Conservation (phyloP, 257 asterid species). For the Solanum okadae region DNA sequence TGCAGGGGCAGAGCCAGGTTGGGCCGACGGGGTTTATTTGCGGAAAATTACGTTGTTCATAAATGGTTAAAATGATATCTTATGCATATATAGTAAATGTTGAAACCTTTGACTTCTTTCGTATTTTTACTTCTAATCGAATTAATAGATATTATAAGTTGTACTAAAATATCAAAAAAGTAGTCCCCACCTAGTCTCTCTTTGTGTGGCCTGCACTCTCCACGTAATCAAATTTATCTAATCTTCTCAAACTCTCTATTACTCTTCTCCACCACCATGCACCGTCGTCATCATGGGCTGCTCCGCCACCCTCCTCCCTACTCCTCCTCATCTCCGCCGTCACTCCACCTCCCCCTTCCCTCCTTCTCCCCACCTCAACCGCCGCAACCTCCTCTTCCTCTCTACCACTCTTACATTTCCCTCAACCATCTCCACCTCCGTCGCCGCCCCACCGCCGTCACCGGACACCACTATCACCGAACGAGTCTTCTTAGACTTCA, state of each 20-base stretch:
- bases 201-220: constrained; percentile 29
- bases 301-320: constrained; percentile 29
- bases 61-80: no score
- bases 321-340: background rate
- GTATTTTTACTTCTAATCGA: no score
- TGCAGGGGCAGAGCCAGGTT: no score
- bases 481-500: constrained; percentile 72
- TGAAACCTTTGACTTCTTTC: no score
- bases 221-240: constrained; percentile 13
- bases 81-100: no score
- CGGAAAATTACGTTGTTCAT: no score
- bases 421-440: constrained; percentile 31
- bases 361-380: constrained; percentile 15
- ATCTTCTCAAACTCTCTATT: background rate
- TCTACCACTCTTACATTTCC: constrained; percentile 31
- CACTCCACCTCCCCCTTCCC: background rate
- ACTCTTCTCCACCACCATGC: constrained; percentile 32
- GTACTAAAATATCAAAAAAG: background rate
- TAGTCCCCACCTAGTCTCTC: constrained; percentile 4
- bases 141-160: no score
- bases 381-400: constrained; percentile 58
- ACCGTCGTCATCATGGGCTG: constrained; percentile 41
- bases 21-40: background rate
- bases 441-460: constrained; percentile 26
- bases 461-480: constrained; percentile 77